Conservation (phyloP, 2,329 filamentous ascomycete genomes). For the Trichoderma afroharzianum region DNA sequence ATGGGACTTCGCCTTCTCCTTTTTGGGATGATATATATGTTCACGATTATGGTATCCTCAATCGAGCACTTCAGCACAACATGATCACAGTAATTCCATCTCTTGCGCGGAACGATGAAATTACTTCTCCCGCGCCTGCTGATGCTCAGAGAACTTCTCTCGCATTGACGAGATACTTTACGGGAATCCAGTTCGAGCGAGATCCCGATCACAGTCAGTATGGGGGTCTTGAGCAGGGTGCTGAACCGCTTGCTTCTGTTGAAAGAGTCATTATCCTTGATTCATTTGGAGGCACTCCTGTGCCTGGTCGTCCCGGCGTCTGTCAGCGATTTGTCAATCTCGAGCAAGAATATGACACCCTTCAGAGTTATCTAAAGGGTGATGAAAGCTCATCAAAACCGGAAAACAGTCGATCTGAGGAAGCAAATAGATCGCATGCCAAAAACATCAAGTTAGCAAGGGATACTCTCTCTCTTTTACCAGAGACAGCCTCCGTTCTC, state of each 20-base stretch:
- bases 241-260: conserved; percentile 57
- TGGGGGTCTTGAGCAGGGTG: conserved; percentile 19
- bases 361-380: conserved; percentile 58
- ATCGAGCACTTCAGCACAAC: conserved; percentile 31
- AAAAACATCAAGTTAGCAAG: conserved; percentile 72
- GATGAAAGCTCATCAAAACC: conserved; percentile 27
- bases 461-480: conserved; percentile 69
- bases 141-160: conserved; percentile 63
- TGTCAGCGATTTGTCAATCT: conserved; percentile 74
- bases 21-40: conserved; percentile 29
- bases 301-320: conserved; percentile 41
- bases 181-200: conserved; percentile 54
- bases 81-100: conserved; percentile 40
- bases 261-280: conserved; percentile 90
- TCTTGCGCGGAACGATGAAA: conserved; percentile 41
- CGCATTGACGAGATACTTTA: conserved; percentile 72
- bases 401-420: conserved; percentile 31
- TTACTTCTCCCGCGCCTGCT: conserved; percentile 36
- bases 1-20: conserved; percentile 19
- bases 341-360: conserved; percentile 76
- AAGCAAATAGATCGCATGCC: conserved; percentile 46
- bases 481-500: conserved; percentile 78
- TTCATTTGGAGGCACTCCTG: conserved; percentile 78
- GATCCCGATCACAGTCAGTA: background rate
- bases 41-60: conserved; percentile 31